These are phyloP conservation scores for Ceratobasidium sp. DNA, from an alignment of 1,284 basidiomycete genomes.

Conservation along the genomic window DNA sequence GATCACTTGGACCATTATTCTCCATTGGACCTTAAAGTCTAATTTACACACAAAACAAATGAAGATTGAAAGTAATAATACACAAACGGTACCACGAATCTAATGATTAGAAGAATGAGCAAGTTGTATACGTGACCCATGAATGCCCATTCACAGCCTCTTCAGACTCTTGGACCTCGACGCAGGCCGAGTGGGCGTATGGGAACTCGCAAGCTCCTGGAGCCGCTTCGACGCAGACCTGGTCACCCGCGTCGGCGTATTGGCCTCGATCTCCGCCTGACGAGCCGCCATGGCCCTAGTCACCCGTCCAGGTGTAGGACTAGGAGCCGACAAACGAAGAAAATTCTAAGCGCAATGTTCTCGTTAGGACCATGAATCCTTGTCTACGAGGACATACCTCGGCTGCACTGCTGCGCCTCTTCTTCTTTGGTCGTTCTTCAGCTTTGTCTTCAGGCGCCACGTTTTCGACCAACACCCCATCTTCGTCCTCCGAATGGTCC, in stretches of 20 bases:
- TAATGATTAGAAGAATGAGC: background rate
- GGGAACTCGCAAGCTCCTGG: constrained; percentile 1
- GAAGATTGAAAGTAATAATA: background rate
- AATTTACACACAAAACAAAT: too few relatives aligned
- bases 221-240: constrained; percentile 14
- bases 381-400: background rate
- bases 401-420: constrained; percentile 8
- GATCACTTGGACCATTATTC: too few relatives aligned
- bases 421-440: constrained; percentile 27
- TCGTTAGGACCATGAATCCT: background rate
- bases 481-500: background rate
- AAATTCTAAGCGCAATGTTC: background rate
- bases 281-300: constrained; percentile 8
- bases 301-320: background rate
- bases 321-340: background rate
- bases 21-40: too few relatives aligned
- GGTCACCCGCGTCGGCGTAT: constrained; percentile 2
- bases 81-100: background rate
- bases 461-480: background rate
- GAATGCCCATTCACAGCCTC: background rate
- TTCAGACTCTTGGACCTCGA: constrained; percentile 18
- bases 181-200: background rate
- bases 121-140: background rate
- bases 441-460: background rate
- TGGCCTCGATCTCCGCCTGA: constrained; percentile 5